Base-by-base conservation (phyloP, 441 rosid species). In the Populus hybrid region DNA sequence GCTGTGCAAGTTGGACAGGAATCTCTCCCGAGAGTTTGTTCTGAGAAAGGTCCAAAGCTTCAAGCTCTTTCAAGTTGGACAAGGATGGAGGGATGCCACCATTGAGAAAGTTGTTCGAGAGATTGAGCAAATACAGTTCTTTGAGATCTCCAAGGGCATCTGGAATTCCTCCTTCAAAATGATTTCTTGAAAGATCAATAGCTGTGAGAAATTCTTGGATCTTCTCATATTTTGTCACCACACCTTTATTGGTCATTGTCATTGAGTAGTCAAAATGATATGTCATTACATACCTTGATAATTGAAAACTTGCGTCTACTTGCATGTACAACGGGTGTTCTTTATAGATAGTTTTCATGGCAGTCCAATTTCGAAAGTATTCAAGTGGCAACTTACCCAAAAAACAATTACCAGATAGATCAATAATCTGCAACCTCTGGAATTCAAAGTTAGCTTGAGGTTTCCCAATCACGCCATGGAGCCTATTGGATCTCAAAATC, bases 331-430 rank as follows among this genome's bases (percentile, higher is more conserved):
- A 9, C 4, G 7, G 16, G 82, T 76, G 28, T 78, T 78, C 74
- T 79, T 83, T 35, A 65, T 80, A 28, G 84, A 89, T 72, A 85
- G 72, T 69, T 76, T 86, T 79, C 98, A 92, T 53, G 7, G 78
- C 86, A 75, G 84, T 61, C 90, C 84, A 83, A 83, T 79, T 70
- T 76, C 73, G 70, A 79, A 87, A 88, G n/a, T 89, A 87, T 67
- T 74, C 87, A 1, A 53, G 16, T 61, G 97, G 96, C 76, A 93
- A 83, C 21, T 82, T 81, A 28, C 97, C 94, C 1, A 76, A 76
- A 77, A 92, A 91, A 70, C 82, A 75, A 63, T 92, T 92, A 77
- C 79, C 75, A 26, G 95, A 93, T 0, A 90, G 89, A 69, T 90
- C 95, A 21, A 92, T 85, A 68, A 86, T 84, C 42, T 73, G 85